Conservation (phyloP, 2,329 filamentous ascomycete species). For the Corinectria fuckeliana region DNA sequence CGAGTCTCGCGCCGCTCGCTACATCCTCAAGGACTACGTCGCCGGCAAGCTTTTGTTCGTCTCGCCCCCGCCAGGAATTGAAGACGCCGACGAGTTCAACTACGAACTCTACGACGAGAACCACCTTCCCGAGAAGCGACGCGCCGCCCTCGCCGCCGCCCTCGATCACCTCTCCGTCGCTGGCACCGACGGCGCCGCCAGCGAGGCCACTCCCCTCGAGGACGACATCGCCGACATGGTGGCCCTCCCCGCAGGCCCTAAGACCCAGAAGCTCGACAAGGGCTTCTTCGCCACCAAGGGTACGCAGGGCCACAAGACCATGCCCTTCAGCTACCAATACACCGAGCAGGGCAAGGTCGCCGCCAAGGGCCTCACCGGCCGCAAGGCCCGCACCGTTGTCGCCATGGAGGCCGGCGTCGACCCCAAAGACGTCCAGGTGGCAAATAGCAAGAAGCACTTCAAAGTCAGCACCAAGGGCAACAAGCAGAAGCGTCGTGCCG, state of each 20-base stretch:
- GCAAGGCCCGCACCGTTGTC: constrained; percentile 81
- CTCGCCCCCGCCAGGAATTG: constrained; percentile 78
- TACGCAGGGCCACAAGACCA: constrained; percentile 70
- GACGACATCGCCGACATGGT: constrained; percentile 55
- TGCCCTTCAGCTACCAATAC: constrained; percentile 92
- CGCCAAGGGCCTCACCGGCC: constrained; percentile 75
- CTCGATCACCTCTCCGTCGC: constrained; percentile 54
- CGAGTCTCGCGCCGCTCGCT: constrained; percentile 87
- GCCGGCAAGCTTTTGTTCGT: constrained; percentile 94
- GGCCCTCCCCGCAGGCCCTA: constrained; percentile 66
- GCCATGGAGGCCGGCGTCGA: constrained; percentile 87
- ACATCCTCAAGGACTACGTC: constrained; percentile 95
- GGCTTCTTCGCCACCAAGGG: constrained; percentile 81
- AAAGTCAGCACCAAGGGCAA: constrained; percentile 73
- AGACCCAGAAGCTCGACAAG: constrained; percentile 81
- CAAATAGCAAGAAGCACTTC: constrained; percentile 88
- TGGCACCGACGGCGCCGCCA: constrained; percentile 36
- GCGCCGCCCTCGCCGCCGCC: constrained; percentile 64
- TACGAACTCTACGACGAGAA: constrained; percentile 82
- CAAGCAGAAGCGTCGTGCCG: constrained; percentile 55
- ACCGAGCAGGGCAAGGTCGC: constrained; percentile 72
- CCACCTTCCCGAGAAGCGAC: constrained; percentile 83
- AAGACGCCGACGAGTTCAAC: constrained; percentile 83
- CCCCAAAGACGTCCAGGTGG: constrained; percentile 73
- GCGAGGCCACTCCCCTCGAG: constrained; percentile 36